Evolutionary conservation across 768 basidiomycete species (phyloP), one percentile per base, ranked within the genome.

Genomic region (Rhizopogon vinicolor): DNA sequence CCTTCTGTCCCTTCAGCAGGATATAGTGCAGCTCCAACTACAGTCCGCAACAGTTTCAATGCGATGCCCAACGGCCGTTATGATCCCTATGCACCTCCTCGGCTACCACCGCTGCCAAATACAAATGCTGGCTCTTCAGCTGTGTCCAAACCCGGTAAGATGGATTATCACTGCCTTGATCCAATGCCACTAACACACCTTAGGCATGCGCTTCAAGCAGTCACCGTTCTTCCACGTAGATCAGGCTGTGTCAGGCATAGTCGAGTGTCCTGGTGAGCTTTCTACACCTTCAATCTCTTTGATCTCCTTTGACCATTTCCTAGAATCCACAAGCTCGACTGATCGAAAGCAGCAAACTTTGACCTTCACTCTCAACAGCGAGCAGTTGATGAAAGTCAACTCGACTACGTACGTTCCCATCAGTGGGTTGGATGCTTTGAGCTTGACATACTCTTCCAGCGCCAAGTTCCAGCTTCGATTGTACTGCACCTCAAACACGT

Each of bases 401-500:
- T 74, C 78, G 25, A 63, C 81, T 22, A 77, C 74, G 91, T 89
- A 65, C 44, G 78, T 69, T 25, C 37, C 37, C 45, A 54, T 37
- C 43, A 49, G 41, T 57, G 42, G n/a, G 37, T 54, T 44, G 57
- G 22, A 22, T 25, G 40, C 22, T n/a, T 22, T 22, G 35, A 25
- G 48, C 19, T 16, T 49, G 8, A 49, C 48, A 37, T 35, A 49
- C 14, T 16, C 52, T 39, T 48, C 13, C 60, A 91, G 88, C 28
- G 69, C 83, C 14, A 85, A 82, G 60, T 87, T 86, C 68, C 91
- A 94, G 69, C 78, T 96, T 41, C 85, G 92, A 37, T 72, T 96
- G 7, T 95, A 89, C 70, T 94, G 93, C 75, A 95, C 93, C 0
- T 91, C 90, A 3, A 93, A 86, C 33, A 75, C 82, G 29, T 91